Evolutionary conservation across 495 filamentous ascomycete species (phyloP).

Genomic region (Aspergillus nanangensis): DNA sequence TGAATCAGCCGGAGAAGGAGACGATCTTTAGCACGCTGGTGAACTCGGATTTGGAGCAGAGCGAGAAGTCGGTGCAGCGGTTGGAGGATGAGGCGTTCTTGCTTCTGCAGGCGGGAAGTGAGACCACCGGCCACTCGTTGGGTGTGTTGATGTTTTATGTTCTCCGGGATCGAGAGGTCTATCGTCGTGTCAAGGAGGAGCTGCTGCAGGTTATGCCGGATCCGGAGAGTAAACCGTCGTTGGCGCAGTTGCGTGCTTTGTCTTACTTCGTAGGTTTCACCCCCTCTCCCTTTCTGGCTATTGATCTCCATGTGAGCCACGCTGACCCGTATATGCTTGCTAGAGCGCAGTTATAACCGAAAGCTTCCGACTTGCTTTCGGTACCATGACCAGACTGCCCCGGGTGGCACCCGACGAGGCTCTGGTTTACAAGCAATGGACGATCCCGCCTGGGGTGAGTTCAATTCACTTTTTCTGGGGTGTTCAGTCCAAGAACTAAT

Average conservation of each 20-base stretch:
- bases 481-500: neutral
- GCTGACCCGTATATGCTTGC: neutral
- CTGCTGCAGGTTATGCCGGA: constrained; percentile 15
- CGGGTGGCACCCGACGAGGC: constrained; percentile 26
- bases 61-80: constrained; percentile 15
- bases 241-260: constrained; percentile 9
- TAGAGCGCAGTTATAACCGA: constrained; percentile 40
- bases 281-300: neutral
- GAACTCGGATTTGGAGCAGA: constrained; percentile 19
- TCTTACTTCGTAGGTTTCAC: constrained; percentile 12
- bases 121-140: constrained; percentile 30
- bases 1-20: constrained; percentile 1
- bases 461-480: neutral
- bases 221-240: neutral
- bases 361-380: constrained; percentile 34
- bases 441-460: constrained; percentile 17
- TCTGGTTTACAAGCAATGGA: constrained; percentile 25
- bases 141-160: constrained; percentile 25
- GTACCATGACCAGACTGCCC: constrained; percentile 25
- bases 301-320: neutral
- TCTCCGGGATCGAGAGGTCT: constrained; percentile 11
- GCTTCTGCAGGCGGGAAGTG: constrained; percentile 30
- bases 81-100: constrained; percentile 30
- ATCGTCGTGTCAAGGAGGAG: constrained; percentile 22
- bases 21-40: constrained; percentile 28